Evolutionary conservation across 495 filamentous ascomycete species (phyloP).

Genomic region (Lindgomyces ingoldianus): DNA sequence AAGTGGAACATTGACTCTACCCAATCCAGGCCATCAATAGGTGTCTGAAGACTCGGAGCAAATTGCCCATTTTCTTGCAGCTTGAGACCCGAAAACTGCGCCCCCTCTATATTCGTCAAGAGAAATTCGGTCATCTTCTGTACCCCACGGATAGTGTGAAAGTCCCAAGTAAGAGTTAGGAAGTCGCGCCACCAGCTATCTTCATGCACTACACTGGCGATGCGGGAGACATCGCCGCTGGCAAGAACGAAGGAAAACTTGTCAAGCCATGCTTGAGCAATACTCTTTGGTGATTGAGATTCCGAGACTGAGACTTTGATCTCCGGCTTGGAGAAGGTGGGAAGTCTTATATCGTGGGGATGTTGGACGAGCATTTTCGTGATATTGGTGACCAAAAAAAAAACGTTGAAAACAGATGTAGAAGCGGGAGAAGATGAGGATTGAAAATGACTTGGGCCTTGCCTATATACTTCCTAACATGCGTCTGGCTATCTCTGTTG

Average conservation of each 20-base stretch:
- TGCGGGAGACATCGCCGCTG: slow-evolving; percentile 9
- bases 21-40: slow-evolving; percentile 28
- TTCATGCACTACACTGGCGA: slow-evolving; percentile 12
- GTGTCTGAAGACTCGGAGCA: slow-evolving; percentile 1
- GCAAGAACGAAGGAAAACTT: slow-evolving; percentile 25
- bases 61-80: slow-evolving; percentile 20
- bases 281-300: not conserved
- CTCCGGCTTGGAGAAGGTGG: slow-evolving; percentile 21
- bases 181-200: slow-evolving; percentile 40
- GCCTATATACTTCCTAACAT: slow-evolving; percentile 8
- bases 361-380: slow-evolving; percentile 23
- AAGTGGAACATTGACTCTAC: slow-evolving; percentile 36
- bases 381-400: not conserved
- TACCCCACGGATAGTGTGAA: slow-evolving; percentile 29
- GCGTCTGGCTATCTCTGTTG: not conserved
- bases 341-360: slow-evolving; percentile 22
- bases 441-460: not conserved
- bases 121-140: slow-evolving; percentile 30
- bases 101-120: not conserved
- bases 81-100: slow-evolving; percentile 2
- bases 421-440: not conserved
- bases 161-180: slow-evolving; percentile 38
- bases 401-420: not conserved
- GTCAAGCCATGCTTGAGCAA: slow-evolving; percentile 35
- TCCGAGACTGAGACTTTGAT: slow-evolving; percentile 18